Percentiles rank a stretch among this genome's conserved stretches.
phyloP scores from a whole-genome alignment of 805 yeast genomes.

The Ogataea corticis region DNA sequence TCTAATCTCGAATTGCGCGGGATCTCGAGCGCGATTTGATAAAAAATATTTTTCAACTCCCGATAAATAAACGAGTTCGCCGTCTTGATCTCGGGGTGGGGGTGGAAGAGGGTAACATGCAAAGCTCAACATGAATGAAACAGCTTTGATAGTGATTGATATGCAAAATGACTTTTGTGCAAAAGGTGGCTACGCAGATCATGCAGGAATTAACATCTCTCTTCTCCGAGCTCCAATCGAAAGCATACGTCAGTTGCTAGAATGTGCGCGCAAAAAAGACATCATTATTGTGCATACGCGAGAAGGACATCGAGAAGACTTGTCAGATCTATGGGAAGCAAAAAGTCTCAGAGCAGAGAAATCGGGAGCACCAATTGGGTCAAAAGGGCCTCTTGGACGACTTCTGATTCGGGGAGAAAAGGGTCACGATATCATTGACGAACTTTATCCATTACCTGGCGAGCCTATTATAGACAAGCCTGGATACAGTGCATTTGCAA shows the following conservation, averaged over 20 bases:
- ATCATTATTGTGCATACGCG: not conserved
- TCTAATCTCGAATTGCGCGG: no score
- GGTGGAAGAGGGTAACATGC: no score
- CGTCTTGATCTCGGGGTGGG: no score
- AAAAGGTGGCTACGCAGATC: not conserved
- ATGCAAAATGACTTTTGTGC: constrained; percentile 1
- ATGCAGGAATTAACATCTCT: not conserved
- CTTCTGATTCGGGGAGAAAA: not conserved
- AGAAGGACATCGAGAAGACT: not conserved
- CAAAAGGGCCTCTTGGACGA: not conserved
- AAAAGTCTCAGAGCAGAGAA: not conserved
- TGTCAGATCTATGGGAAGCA: not conserved
- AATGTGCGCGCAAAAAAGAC: not conserved
- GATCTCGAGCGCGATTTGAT: no score
- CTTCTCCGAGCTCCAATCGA: not conserved
- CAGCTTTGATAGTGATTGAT: not conserved
- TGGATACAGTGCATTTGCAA: not conserved
- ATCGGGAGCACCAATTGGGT: not conserved
- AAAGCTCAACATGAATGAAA: not conserved
- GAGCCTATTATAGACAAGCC: constrained; percentile 1
- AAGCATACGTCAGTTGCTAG: not conserved
- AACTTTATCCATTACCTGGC: not conserved
- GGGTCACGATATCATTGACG: constrained; percentile 1
- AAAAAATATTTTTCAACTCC: no score
- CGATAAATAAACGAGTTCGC: no score